Evolutionary conservation across 495 filamentous ascomycete genomes (phyloP).

Genomic region (Penicillium coprophilum): DNA sequence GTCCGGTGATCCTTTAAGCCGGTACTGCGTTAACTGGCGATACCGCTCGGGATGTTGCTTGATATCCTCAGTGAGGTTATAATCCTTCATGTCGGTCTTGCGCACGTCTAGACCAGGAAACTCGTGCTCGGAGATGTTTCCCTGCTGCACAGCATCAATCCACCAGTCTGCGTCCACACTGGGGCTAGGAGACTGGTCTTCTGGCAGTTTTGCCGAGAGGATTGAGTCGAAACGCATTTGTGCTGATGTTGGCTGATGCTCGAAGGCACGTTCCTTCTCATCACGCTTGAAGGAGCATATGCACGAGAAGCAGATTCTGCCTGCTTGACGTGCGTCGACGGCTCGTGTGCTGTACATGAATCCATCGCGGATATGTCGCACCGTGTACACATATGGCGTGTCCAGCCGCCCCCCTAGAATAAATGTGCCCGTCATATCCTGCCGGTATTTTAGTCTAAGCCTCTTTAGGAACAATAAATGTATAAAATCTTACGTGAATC

Average conservation of each 20-base stretch:
- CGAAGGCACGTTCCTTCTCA: conserved; percentile 33
- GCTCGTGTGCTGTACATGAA: conserved; percentile 57
- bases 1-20: conserved; percentile 45
- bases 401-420: conserved; percentile 52
- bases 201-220: conserved; percentile 39
- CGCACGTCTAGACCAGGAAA: conserved; percentile 62
- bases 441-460: conserved; percentile 8
- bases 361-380: conserved; percentile 54
- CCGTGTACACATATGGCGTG: conserved; percentile 60
- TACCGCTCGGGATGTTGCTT: conserved; percentile 49
- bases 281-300: conserved; percentile 62
- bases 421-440: conserved; percentile 71
- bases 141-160: conserved; percentile 27
- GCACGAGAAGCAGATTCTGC: conserved; percentile 58
- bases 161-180: conserved; percentile 52
- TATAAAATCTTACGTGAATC: conserved; percentile 55
- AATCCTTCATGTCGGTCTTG: conserved; percentile 61
- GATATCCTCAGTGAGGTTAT: conserved; percentile 47
- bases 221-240: conserved; percentile 40
- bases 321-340: conserved; percentile 52
- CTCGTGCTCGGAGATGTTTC: conserved; percentile 30
- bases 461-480: conserved; percentile 10
- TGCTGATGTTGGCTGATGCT: conserved; percentile 42
- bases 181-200: conserved; percentile 40
- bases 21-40: conserved; percentile 60